Conservation (phyloP, 768 basidiomycete genomes). For the Mycena rosella region DNA sequence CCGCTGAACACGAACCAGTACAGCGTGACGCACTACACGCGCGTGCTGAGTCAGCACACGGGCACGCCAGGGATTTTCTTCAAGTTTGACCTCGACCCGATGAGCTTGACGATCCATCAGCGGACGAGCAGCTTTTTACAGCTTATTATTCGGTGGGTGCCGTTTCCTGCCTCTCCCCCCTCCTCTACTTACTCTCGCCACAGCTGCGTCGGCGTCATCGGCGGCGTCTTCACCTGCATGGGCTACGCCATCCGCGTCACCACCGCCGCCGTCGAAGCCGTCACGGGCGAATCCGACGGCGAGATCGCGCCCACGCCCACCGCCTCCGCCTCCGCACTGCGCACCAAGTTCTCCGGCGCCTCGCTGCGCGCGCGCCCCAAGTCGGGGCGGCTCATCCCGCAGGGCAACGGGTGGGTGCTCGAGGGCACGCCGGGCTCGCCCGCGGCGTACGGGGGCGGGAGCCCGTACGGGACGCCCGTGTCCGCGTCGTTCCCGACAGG, state of each 20-base stretch:
- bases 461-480: conserved; percentile 27
- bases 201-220: conserved; percentile 91
- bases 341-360: conserved; percentile 77
- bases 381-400: conserved; percentile 61
- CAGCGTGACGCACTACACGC: conserved; percentile 93
- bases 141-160: conserved; percentile 74
- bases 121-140: conserved; percentile 87
- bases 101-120: conserved; percentile 88
- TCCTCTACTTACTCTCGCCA: too few relatives aligned
- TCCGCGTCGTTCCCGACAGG: conserved; percentile 20
- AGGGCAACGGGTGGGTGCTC: conserved; percentile 71
- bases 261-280: conserved; percentile 74
- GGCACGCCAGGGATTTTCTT: conserved; percentile 97
- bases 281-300: conserved; percentile 64
- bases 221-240: conserved; percentile 90
- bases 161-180: too few relatives aligned
- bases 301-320: conserved; percentile 64
- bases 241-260: conserved; percentile 80
- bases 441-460: conserved; percentile 16
- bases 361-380: conserved; percentile 70
- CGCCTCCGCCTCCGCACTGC: conserved; percentile 72
- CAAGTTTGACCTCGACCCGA: conserved; percentile 96
- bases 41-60: conserved; percentile 76
- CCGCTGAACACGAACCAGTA: conserved; percentile 88
- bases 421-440: conserved; percentile 56